These are phyloP conservation scores for Neophaeococcomyces aloes DNA, from an alignment of 2,329 filamentous ascomycete genomes.

Conservation along the genomic window DNA sequence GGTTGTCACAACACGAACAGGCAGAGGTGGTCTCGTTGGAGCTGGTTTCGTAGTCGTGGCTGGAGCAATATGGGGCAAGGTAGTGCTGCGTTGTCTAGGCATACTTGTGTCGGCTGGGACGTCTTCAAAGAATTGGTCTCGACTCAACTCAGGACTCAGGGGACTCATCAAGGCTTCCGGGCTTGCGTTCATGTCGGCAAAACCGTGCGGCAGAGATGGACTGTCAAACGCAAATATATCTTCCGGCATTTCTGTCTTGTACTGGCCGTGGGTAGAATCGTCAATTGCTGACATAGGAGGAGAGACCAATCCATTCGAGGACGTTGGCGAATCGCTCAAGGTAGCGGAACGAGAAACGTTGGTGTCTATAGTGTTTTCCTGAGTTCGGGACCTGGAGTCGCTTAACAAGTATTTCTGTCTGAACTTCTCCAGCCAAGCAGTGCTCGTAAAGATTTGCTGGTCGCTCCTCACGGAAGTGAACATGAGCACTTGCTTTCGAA, in stretches of 20 bases:
- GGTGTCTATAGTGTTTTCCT: slow-evolving; percentile 30
- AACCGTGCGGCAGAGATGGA: slow-evolving; percentile 38
- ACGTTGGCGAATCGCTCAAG: slow-evolving; percentile 60
- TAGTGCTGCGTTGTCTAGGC: slow-evolving; percentile 74
- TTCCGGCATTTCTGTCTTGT: slow-evolving; percentile 47
- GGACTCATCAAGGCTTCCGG: slow-evolving; percentile 11
- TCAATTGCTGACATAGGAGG: slow-evolving; percentile 61
- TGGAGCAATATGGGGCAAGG: slow-evolving; percentile 56
- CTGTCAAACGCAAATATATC: slow-evolving; percentile 52
- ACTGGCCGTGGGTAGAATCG: slow-evolving; percentile 50
- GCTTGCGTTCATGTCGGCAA: slow-evolving; percentile 45
- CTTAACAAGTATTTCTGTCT: slow-evolving; percentile 69
- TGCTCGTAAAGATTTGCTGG: slow-evolving; percentile 40
- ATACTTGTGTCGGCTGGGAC: slow-evolving; percentile 44
- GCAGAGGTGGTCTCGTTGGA: slow-evolving; percentile 17
- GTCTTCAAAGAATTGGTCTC: slow-evolving; percentile 8
- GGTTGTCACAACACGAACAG: slow-evolving; percentile 22
- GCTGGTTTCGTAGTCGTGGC: slow-evolving; percentile 29
- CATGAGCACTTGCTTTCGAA: slow-evolving; percentile 19
- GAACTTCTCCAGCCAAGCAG: slow-evolving; percentile 86
- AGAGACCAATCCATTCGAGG: slow-evolving; percentile 55
- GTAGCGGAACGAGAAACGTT: slow-evolving; percentile 51
- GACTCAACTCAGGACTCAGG: slow-evolving; percentile 10
- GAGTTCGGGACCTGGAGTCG: slow-evolving; percentile 46
- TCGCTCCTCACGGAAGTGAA: slow-evolving; percentile 21